These are phyloP conservation scores for Fusarium equiseti DNA, from an alignment of 2,329 filamentous ascomycete species.

Conservation along the genomic window DNA sequence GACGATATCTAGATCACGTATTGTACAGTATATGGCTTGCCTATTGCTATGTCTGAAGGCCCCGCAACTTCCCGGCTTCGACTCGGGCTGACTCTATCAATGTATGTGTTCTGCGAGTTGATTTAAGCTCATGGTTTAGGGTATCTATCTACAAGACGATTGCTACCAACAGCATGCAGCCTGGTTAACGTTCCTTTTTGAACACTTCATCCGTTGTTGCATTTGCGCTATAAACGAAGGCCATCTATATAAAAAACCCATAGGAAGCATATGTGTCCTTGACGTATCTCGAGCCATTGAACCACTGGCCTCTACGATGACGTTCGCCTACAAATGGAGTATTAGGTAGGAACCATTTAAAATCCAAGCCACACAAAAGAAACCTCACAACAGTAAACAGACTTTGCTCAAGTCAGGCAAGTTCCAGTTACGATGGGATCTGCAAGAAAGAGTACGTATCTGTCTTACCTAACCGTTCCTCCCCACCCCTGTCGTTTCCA, in stretches of 20 bases:
- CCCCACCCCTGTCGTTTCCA: neutral
- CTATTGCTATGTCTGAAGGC: neutral
- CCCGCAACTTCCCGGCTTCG: neutral
- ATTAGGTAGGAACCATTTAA: neutral
- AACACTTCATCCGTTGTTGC: neutral
- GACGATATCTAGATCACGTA: neutral
- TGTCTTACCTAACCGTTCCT: slow-evolving; percentile 14
- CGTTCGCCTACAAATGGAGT: neutral
- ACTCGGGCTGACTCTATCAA: neutral
- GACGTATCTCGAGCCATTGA: neutral
- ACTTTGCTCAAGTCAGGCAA: neutral
- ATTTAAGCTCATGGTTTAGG: neutral
- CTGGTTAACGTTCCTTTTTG: neutral
- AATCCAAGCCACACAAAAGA: neutral
- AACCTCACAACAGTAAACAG: neutral
- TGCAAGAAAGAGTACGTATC: slow-evolving; percentile 7
- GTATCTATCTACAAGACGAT: neutral
- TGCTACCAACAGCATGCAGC: neutral
- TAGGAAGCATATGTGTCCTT: neutral
- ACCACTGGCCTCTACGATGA: neutral
- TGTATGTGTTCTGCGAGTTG: neutral
- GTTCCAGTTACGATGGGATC: neutral
- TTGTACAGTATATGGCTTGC: neutral
- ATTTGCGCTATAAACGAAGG: neutral
- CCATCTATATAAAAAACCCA: neutral